These are phyloP conservation scores for Colletotrichum eleusines DNA, from an alignment of 2,329 filamentous ascomycete species.

Conservation along the genomic window DNA sequence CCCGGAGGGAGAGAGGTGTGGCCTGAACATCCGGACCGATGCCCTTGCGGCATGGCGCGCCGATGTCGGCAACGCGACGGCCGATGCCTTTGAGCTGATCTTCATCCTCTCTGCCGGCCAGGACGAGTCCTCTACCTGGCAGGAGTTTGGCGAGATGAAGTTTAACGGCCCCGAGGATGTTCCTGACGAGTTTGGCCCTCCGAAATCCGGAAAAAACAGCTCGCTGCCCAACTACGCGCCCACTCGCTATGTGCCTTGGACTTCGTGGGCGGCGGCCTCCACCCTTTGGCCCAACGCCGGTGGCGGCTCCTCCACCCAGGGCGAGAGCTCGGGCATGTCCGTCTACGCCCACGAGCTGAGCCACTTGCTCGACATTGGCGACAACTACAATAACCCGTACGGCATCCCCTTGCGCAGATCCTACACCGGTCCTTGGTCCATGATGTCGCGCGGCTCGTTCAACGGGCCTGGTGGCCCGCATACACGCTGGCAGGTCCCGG, in stretches of 20 bases:
- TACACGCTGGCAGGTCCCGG: constrained; percentile 64
- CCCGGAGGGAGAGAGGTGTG: constrained; percentile 56
- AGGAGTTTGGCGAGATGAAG: constrained; percentile 68
- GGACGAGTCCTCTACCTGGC: constrained; percentile 67
- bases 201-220: constrained; percentile 51
- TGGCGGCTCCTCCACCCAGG: constrained; percentile 64
- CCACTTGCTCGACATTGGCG: constrained; percentile 64
- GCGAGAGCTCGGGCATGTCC: constrained; percentile 64
- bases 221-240: constrained; percentile 58
- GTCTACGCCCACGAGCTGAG: constrained; percentile 66
- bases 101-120: constrained; percentile 68
- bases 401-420: constrained; percentile 57
- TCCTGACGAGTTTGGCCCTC: constrained; percentile 62
- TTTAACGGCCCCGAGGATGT: constrained; percentile 61
- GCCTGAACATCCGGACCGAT: constrained; percentile 61
- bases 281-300: constrained; percentile 67
- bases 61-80: constrained; percentile 64
- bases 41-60: constrained; percentile 62
- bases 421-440: constrained; percentile 65
- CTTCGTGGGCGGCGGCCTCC: constrained; percentile 63
- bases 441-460: constrained; percentile 65
- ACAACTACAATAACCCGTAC: constrained; percentile 69
- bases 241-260: constrained; percentile 66
- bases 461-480: constrained; percentile 67
- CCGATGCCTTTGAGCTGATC: constrained; percentile 61